Base-by-base conservation (phyloP, 805 yeast genomes). In the Ogataea parapolymorpha region DNA sequence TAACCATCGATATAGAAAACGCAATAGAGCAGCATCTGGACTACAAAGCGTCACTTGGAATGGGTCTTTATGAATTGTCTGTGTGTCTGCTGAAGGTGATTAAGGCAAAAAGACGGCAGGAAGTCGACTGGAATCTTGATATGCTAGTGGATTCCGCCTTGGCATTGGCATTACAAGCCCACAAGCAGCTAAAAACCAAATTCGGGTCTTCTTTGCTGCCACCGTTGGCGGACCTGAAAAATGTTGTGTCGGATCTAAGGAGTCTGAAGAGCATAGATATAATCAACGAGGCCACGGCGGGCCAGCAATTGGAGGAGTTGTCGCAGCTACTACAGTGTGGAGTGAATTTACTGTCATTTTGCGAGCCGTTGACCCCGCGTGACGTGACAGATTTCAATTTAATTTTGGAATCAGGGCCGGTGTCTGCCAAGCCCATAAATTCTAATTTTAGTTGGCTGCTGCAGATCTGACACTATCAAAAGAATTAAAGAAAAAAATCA, bases 1-100 rank as follows among this genome's bases (percentile, higher is more conserved):
- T 50, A 7, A 39, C 42, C 5, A 26, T 35, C n/a, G 44, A 45
- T 3, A 39, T 38, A 12, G 51, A 51, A 31, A 32, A 24, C n/a
- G 10, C 26, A 9, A 14, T 44, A 4, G 51, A 51, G 11, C 25
- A 26, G 7, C 14, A 12, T 4, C 26, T 28, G 3, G 36, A 13
- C 9, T 35, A 44, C 40, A 35, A 43, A 29, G 16, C 16, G 7
- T 32, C 46, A 3, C 13, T 47, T 23, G 58, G 55, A 0, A 39
- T 47, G 39, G 43, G 50, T 9, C 35, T 51, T 6, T 53, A 55
- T 27, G 56, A 55, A 26, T 3, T 48, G 3, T 46, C 49, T 20
- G 45, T 50, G 2, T 26, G 44, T 6, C n/a, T 46, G 26, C n/a
- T 39, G 35, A 44, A 30, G 24, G 41, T 15, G 30, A 35, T 35